phyloP scores from a whole-genome alignment of 768 basidiomycete genomes.

The Rhizopogon sp. region DNA sequence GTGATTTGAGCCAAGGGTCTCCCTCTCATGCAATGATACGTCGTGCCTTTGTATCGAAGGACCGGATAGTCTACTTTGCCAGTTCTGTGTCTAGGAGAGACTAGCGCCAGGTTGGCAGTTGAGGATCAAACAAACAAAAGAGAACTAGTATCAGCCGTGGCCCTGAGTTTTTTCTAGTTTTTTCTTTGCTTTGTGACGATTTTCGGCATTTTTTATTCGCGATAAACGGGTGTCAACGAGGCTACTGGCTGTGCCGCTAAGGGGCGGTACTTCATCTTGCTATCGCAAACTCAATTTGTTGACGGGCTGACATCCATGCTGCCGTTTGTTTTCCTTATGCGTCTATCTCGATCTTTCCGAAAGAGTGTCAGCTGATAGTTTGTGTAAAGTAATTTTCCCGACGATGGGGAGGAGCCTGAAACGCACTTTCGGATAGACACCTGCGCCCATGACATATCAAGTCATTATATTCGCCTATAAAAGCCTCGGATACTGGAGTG shows the following conservation, averaged over 20 bases:
- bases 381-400: conserved; percentile 16
- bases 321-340: conserved; percentile 17
- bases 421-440: conserved; percentile 6
- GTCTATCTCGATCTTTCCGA: conserved; percentile 17
- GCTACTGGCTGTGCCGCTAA: conserved; percentile 22
- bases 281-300: conserved; percentile 16
- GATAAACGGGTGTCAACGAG: conserved; percentile 12
- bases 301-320: conserved; percentile 12
- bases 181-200: conserved; percentile 11
- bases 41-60: not conserved
- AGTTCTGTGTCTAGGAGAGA: not conserved
- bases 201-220: not conserved
- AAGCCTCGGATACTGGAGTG: not conserved
- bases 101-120: not conserved
- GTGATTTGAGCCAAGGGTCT: not conserved
- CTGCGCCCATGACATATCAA: conserved; percentile 1
- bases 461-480: conserved; percentile 1
- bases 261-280: conserved; percentile 15
- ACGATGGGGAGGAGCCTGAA: conserved; percentile 7
- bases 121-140: conserved; percentile 7
- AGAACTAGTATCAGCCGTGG: conserved; percentile 12
- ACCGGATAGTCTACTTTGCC: not conserved
- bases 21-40: not conserved
- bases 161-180: conserved; percentile 19
- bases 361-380: conserved; percentile 14